These are phyloP conservation scores for Gossypium aridum DNA, from an alignment of 441 rosid genomes.

Conservation along the genomic window DNA sequence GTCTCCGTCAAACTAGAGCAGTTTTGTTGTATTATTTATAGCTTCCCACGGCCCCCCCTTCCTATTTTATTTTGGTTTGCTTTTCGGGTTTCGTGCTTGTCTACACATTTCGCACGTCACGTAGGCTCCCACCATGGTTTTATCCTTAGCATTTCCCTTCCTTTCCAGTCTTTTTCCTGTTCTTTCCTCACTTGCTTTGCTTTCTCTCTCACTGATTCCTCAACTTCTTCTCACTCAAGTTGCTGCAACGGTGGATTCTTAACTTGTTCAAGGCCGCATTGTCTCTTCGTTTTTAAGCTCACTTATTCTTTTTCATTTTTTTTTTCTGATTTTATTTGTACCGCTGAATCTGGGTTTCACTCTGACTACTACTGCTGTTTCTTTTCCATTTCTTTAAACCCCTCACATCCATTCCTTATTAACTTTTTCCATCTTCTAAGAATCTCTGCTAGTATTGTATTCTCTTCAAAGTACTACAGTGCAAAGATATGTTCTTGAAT, in stretches of 20 bases:
- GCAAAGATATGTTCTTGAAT: neutral
- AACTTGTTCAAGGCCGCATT: neutral
- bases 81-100: neutral
- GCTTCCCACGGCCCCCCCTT: neutral
- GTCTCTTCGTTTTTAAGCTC: neutral
- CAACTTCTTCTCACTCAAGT: neutral
- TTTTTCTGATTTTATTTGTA: neutral
- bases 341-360: conserved; percentile 2
- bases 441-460: neutral
- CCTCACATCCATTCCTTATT: neutral
- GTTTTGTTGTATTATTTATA: neutral
- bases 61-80: neutral
- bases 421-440: neutral
- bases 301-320: neutral
- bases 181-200: neutral
- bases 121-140: neutral
- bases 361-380: neutral
- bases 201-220: neutral
- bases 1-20: neutral
- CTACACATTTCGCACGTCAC: neutral
- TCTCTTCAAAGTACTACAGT: neutral
- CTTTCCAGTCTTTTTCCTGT: neutral
- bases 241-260: neutral
- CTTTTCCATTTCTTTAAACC: neutral
- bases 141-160: neutral